phyloP scores from a whole-genome alignment of 805 yeast genomes.

The Lipomyces mesembrius region DNA sequence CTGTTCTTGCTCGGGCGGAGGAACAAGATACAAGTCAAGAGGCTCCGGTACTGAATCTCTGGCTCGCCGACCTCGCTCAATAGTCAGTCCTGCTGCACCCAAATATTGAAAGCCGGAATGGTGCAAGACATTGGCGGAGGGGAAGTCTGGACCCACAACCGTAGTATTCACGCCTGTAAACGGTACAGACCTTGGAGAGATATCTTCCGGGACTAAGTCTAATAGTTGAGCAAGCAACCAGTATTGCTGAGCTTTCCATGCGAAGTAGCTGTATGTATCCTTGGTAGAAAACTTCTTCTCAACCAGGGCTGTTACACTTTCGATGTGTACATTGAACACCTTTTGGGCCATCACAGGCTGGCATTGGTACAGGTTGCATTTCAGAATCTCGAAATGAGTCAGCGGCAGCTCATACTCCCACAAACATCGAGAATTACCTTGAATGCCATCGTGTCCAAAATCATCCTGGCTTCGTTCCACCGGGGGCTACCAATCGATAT shows the following conservation, averaged over 20 bases:
- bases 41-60: background rate
- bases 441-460: slow-evolving; percentile 65
- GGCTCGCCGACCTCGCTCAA: slow-evolving; percentile 31
- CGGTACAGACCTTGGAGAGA: slow-evolving; percentile 48
- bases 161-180: slow-evolving; percentile 40
- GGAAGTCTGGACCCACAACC: slow-evolving; percentile 32
- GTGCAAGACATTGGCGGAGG: slow-evolving; percentile 36
- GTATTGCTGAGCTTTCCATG: slow-evolving; percentile 69
- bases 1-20: slow-evolving; percentile 22
- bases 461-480: slow-evolving; percentile 54
- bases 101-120: slow-evolving; percentile 39
- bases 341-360: slow-evolving; percentile 63
- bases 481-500: slow-evolving; percentile 39
- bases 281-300: slow-evolving; percentile 43
- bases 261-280: slow-evolving; percentile 44
- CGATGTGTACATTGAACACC: slow-evolving; percentile 68
- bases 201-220: slow-evolving; percentile 52
- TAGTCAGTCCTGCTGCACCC: slow-evolving; percentile 40
- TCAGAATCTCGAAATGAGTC: slow-evolving; percentile 51
- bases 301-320: slow-evolving; percentile 52
- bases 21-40: slow-evolving; percentile 25
- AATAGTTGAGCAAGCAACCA: slow-evolving; percentile 67
- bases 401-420: background rate
- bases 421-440: slow-evolving; percentile 40
- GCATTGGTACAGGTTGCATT: slow-evolving; percentile 62